Percentiles rank a stretch among this genome's conserved stretches.
These are phyloP conservation scores for Phytopythium sindhum DNA, from an alignment of 352 stramenopile species.

Conservation along the genomic window DNA sequence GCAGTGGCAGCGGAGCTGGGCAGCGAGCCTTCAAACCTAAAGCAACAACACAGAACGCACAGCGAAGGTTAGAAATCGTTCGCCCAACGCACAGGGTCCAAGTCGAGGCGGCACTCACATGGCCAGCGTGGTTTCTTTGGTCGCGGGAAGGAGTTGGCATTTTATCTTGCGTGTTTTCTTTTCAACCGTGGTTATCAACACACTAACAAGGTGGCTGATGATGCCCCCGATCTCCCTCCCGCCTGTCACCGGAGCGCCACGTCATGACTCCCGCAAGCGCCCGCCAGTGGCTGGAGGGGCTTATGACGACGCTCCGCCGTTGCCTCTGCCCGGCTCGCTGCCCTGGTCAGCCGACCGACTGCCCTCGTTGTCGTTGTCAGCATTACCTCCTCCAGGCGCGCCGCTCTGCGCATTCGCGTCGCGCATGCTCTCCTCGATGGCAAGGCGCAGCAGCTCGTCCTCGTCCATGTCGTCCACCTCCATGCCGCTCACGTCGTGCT, in stretches of 20 bases:
- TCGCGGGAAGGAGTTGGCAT: slow-evolving; percentile 7
- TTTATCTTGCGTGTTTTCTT: slow-evolving; percentile 1
- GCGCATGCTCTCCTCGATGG: slow-evolving; percentile 87
- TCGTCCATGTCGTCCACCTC: slow-evolving; percentile 87
- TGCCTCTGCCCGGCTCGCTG: slow-evolving; percentile 27
- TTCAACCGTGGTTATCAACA: slow-evolving; percentile 7
- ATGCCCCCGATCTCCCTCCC: slow-evolving; percentile 1
- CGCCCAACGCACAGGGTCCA: background rate
- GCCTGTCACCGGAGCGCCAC: too few relatives aligned
- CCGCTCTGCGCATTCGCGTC: slow-evolving; percentile 47
- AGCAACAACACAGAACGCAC: background rate
- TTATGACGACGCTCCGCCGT: slow-evolving; percentile 50
- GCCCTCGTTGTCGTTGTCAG: slow-evolving; percentile 21
- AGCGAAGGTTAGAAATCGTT: background rate
- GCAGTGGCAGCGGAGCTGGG: background rate
- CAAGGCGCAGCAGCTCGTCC: slow-evolving; percentile 78
- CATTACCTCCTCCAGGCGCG: slow-evolving; percentile 40
- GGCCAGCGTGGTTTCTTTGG: background rate
- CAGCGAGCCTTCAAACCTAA: background rate
- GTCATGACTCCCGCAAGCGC: background rate
- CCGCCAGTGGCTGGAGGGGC: background rate
- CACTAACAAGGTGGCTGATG: slow-evolving; percentile 1
- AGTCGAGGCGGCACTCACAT: slow-evolving; percentile 1
- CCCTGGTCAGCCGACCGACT: slow-evolving; percentile 8
- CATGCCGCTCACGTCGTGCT: slow-evolving; percentile 77